phyloP scores from a whole-genome alignment of 2,329 filamentous ascomycete genomes.

The Capronia epimyces region DNA sequence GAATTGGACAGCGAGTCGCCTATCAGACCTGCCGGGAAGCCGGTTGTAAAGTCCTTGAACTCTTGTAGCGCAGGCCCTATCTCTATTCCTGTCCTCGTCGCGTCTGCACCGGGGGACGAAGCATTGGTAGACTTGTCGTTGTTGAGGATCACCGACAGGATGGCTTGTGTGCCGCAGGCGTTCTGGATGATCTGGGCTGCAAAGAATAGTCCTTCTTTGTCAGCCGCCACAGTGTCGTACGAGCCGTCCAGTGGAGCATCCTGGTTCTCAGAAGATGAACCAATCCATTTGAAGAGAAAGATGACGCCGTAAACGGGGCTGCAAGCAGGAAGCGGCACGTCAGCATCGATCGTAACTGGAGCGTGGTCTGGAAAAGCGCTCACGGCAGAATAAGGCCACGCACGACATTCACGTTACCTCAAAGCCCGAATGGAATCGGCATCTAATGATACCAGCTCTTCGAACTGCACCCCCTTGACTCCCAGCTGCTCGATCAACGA shows the following conservation, averaged over 20 bases:
- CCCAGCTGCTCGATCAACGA: constrained; percentile 89
- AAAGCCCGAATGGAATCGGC: constrained; percentile 51
- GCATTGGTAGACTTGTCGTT: constrained; percentile 50
- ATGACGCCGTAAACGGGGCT: constrained; percentile 90
- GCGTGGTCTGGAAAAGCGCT: not conserved
- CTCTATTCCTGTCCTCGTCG: constrained; percentile 46
- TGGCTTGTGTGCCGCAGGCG: constrained; percentile 91
- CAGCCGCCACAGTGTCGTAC: constrained; percentile 70
- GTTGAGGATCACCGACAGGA: constrained; percentile 87
- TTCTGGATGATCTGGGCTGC: constrained; percentile 97
- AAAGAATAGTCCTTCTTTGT: constrained; percentile 64
- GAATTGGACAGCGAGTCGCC: constrained; percentile 68
- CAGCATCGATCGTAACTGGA: constrained; percentile 1
- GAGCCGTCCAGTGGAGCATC: constrained; percentile 70
- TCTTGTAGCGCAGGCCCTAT: constrained; percentile 66
- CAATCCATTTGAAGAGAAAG: constrained; percentile 87
- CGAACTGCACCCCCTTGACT: constrained; percentile 90
- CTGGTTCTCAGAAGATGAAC: constrained; percentile 57
- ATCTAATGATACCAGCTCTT: constrained; percentile 89
- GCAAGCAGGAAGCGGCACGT: constrained; percentile 6
- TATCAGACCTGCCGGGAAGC: constrained; percentile 69
- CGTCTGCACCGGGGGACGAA: constrained; percentile 25
- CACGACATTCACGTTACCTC: constrained; percentile 34
- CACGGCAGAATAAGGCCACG: not conserved
- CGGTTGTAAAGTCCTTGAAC: constrained; percentile 84